Percentiles rank a stretch among this genome's conserved stretches.
Conservation (phyloP, 176 grass and related monocot species). For the Puccinellia tenuiflora region DNA sequence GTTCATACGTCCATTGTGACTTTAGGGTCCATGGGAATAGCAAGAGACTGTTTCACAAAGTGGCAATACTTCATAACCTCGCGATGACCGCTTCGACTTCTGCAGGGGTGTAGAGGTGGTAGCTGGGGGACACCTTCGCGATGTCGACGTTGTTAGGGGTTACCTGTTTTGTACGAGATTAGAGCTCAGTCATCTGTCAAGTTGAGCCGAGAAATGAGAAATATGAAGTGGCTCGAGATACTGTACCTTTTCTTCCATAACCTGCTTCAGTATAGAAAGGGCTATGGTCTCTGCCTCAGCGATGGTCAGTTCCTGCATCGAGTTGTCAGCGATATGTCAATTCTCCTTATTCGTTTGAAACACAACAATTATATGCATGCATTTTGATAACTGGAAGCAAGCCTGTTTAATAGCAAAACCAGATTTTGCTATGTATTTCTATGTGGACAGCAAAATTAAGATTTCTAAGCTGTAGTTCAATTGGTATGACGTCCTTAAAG, state of each 20-base stretch:
- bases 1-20: background rate
- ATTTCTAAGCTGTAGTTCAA: background rate
- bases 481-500: background rate
- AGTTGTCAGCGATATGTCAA: background rate
- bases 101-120: constrained; percentile 74
- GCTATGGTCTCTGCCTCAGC: constrained; percentile 87
- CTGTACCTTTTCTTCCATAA: constrained; percentile 93
- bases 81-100: constrained; percentile 74
- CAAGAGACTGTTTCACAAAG: background rate
- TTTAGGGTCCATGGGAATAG: background rate
- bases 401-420: background rate
- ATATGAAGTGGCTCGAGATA: background rate
- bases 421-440: background rate
- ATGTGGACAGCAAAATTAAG: background rate
- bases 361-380: background rate
- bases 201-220: background rate
- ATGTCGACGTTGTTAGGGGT: constrained; percentile 86
- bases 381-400: background rate
- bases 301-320: constrained; percentile 70
- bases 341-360: background rate
- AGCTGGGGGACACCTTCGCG: constrained; percentile 54
- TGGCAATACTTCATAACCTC: constrained; percentile 34
- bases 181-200: background rate
- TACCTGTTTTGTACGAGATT: constrained; percentile 34
- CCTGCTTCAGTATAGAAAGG: constrained; percentile 91